Base-by-base conservation (phyloP, 2,329 filamentous ascomycete genomes). In the Clonostachys sp. region DNA sequence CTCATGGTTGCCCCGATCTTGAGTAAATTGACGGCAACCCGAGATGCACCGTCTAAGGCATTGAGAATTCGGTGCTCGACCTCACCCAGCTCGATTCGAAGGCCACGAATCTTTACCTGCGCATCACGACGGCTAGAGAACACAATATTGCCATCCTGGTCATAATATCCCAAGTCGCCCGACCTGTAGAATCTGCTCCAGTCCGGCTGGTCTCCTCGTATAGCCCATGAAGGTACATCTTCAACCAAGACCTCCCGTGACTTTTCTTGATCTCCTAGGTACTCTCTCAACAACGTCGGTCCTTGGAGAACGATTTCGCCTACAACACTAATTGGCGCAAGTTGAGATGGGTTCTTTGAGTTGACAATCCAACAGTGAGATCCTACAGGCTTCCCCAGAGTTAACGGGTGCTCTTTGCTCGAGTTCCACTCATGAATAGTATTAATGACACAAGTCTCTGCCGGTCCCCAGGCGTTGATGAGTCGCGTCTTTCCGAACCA, bases 101-200 rank as follows among this genome's bases (percentile, higher is more conserved):
- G 48, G 13, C 50, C 50, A 10, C 48, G 42, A 20, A 52, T 35
- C 42, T 52, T 40, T 42, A 81, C 69, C 56, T 81, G 78, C 1
- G 66, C 67, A 54, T 81, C 78, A 52, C 75, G 77, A 36, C 78
- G 65, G 42, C 75, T 75, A 44, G 76, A 54, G 46, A 67, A 74
- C 2, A 61, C 52, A 18, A 75, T 55, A 8, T 51, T 53, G 16
- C 68, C 68, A 50, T 73, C 62, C 1, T 47, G 41, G 40, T 63
- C 54, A 39, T 65, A 64, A 14, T 51, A 43, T 34, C 34, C 55
- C 42, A 58, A 48, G 34, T 57, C 56, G 2, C 55, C 55, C 5
- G 56, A 55, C 41, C 51, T 53, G 47, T 59, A 58, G 7, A 57
- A 41, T 33, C 55, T 44, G 24, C 51, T 17, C 42, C 42, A 44